Base-by-base conservation (phyloP, 257 asterid species). In the Scutellaria minor region DNA sequence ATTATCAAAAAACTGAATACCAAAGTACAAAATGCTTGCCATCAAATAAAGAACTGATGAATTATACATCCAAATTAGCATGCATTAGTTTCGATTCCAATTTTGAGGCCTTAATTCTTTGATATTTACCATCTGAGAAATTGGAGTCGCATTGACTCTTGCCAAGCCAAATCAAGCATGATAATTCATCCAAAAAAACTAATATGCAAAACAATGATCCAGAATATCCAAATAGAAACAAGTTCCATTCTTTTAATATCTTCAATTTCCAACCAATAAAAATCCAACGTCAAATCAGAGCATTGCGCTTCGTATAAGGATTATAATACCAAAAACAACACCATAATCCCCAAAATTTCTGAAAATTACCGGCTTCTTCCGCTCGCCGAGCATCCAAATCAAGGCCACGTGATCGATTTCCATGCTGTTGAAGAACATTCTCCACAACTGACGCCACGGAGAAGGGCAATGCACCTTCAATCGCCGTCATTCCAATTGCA, bases 381-480 rank as follows among this genome's bases (percentile, higher is more conserved):
- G 97, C 99, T 75, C 93, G 80, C 10, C 99, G 90, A 42, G 96
- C 95, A 61, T 95, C 99, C 79, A 92, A 85, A 89, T 91, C 98
- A 46, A 91, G 87, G 51, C 55, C 80, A 5, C 92, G 83, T 40
- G 96, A 87, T 79, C 88, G 85, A 61, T 55, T 78, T 1, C 90
- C 96, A 71, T 92, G 99, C 83, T 90, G 98, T 63, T 89, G 96
- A 75, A 95, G 93, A 74, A 95, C 92, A 83, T 86, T 92, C 83
- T 91, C 99, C 72, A 94, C 97, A 6, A 91, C 84, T 6, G 97
- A 85, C 65, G 90, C 94, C 70, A 73, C 93, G 11, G 97, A 94
- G 77, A 91, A 88, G 64, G 89, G 68, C 73, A 86, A 82, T 46
- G 84, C 86, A 68, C 83, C 89, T 73, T 82, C 83, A 39, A 52